Conservation (phyloP, 2,329 filamentous ascomycete species). For the Sporothrix curviconia region DNA sequence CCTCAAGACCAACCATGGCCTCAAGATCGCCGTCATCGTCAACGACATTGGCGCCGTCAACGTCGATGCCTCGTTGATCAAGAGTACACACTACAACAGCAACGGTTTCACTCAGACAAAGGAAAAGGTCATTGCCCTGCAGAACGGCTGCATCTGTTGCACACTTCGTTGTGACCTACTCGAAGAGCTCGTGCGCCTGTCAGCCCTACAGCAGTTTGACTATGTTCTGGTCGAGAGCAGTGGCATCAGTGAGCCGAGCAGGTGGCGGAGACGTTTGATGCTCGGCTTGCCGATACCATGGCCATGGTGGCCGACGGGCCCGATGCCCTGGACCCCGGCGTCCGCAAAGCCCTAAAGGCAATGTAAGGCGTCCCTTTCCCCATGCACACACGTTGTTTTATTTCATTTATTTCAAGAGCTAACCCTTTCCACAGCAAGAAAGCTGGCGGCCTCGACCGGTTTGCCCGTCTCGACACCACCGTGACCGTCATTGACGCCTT, state of each 20-base stretch:
- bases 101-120: conserved; percentile 52
- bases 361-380: conserved; percentile 25
- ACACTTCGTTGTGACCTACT: conserved; percentile 65
- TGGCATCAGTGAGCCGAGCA: conserved; percentile 67
- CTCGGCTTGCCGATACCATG: conserved; percentile 45
- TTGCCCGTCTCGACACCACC: conserved; percentile 63
- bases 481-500: conserved; percentile 69
- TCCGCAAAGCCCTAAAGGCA: conserved; percentile 24
- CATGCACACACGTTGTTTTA: neutral
- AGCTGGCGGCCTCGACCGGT: conserved; percentile 57
- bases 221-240: conserved; percentile 68
- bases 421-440: conserved; percentile 21
- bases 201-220: conserved; percentile 57
- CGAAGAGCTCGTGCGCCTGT: conserved; percentile 59
- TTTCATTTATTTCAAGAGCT: no score
- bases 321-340: conserved; percentile 19
- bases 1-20: conserved; percentile 58
- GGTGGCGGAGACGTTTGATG: conserved; percentile 66
- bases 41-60: conserved; percentile 67
- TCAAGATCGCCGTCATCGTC: conserved; percentile 65
- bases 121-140: conserved; percentile 60
- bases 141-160: conserved; percentile 73
- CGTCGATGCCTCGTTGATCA: conserved; percentile 57
- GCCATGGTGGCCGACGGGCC: conserved; percentile 28
- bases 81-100: conserved; percentile 48